Conservation (phyloP, 1,139 yeast genomes). For the Protomyces macrosporus region DNA sequence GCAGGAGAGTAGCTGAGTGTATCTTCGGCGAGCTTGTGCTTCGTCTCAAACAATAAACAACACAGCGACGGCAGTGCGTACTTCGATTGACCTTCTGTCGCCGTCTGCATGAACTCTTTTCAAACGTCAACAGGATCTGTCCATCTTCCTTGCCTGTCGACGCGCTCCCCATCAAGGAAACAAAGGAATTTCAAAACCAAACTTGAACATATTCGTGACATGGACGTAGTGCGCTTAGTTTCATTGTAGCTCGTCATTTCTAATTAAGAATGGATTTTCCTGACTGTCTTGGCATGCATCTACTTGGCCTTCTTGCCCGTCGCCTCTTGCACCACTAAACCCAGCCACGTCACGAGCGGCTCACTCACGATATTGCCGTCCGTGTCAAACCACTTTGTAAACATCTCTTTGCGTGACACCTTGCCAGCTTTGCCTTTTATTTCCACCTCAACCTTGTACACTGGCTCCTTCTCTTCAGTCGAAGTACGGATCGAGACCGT, state of each 20-base stretch:
- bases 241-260: too few relatives aligned
- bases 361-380: conserved; percentile 29
- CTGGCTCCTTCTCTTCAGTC: conserved; percentile 21
- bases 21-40: too few relatives aligned
- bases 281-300: too few relatives aligned
- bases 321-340: conserved; percentile 12
- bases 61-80: not conserved
- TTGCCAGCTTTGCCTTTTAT: not conserved
- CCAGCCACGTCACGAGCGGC: conserved; percentile 28
- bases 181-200: too few relatives aligned
- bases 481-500: conserved; percentile 28
- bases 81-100: not conserved
- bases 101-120: not conserved
- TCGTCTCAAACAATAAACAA: not conserved
- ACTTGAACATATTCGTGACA: too few relatives aligned
- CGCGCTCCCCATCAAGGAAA: too few relatives aligned
- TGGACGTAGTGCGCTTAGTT: too few relatives aligned
- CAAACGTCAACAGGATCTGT: too few relatives aligned
- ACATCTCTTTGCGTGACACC: conserved; percentile 21
- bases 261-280: too few relatives aligned
- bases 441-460: conserved; percentile 20
- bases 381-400: conserved; percentile 30
- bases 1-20: not conserved
- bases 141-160: too few relatives aligned
- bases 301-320: conserved; percentile 8